Evolutionary conservation across 805 yeast genomes (phyloP), one percentile per base, ranked within the genome.

Genomic region (Dipodascopsis uninucleata): DNA sequence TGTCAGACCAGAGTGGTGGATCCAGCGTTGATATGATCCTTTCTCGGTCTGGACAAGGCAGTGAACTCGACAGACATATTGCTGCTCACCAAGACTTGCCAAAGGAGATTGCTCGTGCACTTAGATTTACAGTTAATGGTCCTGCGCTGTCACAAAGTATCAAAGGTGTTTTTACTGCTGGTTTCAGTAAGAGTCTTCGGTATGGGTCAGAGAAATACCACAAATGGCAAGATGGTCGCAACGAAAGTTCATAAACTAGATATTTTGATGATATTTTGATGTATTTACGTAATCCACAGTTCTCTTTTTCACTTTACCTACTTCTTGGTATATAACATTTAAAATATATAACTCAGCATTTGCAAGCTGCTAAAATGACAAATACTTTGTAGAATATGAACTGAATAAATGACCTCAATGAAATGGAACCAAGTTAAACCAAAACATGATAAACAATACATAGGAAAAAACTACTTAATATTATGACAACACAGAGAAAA

Each of bases 121-220:
- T 85, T 29, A 66, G 69, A 52, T 64, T 71, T 21, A 82, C 83
- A 1, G 88, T 89, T 5, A 70, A 70, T 33, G 66, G 67, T 60
- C 81, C 93, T n/a, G 85, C 95, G 12, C 60, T 80, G 12, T 64
- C 78, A 6, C 98, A 93, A 64, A 78, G 86, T 24, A 52, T 78
- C 14, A 88, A 90, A 63, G 98, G 98, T 0, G 58, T 90, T 1
- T 68, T 86, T 32, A 87, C 95, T 2, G 96, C 97, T 1, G 98
- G 98, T 1, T 39, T 84, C 1, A 60, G 69, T 16, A 85, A 83
- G 60, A 78, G 89, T 8, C 60, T 79, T 39, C 76, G 73, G 58
- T 89, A 89, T 63, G 89, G 94, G 3, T 68, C 75, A 63, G 94
- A 86, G 37, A 89, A 89, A 65, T 67, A 72, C 41, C 53, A 57